These are phyloP conservation scores for Populus tomentosa DNA, from an alignment of 441 rosid species.

Conservation along the genomic window DNA sequence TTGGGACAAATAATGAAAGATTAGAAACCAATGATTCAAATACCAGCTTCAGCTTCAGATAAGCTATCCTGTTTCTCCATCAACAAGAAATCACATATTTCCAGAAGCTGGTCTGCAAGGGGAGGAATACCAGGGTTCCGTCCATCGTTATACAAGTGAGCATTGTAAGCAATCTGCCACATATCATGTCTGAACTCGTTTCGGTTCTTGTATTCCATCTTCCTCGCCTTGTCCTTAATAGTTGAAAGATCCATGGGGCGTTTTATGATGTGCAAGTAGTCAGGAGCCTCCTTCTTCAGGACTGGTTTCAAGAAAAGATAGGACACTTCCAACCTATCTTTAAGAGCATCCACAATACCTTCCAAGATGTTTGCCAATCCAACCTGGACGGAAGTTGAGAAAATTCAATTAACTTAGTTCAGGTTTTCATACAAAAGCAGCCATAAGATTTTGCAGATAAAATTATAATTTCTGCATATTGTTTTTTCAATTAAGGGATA, in stretches of 20 bases:
- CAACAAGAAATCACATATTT: constrained; percentile 80
- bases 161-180: constrained; percentile 76
- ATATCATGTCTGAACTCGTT: constrained; percentile 84
- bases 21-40: constrained; percentile 17
- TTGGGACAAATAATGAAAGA: background rate
- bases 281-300: constrained; percentile 91
- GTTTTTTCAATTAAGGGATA: background rate
- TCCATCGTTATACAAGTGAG: constrained; percentile 75
- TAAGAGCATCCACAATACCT: constrained; percentile 66
- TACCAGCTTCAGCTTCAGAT: constrained; percentile 76
- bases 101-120: constrained; percentile 93
- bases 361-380: constrained; percentile 86
- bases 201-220: constrained; percentile 71
- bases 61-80: constrained; percentile 37
- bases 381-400: constrained; percentile 47
- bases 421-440: background rate
- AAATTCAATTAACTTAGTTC: background rate
- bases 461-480: no score
- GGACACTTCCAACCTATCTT: constrained; percentile 55
- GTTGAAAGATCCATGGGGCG: constrained; percentile 94
- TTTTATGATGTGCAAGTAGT: constrained; percentile 57
- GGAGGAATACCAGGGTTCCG: constrained; percentile 96
- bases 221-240: constrained; percentile 80
- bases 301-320: constrained; percentile 92
- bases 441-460: background rate